phyloP scores from a whole-genome alignment of 768 basidiomycete genomes.

The Psilocybe sp. region DNA sequence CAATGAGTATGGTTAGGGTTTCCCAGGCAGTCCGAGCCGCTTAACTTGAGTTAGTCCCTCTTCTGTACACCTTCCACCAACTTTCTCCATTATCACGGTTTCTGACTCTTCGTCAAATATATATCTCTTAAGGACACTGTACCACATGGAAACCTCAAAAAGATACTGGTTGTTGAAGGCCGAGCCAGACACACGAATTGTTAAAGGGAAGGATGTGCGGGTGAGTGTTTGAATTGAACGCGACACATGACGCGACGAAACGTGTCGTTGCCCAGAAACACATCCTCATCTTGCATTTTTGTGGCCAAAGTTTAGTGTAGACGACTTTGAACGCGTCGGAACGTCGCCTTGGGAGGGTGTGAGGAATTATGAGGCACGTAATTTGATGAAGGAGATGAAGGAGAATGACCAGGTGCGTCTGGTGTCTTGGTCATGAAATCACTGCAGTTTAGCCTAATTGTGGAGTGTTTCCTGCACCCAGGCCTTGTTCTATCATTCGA shows the following conservation, averaged over 20 bases:
- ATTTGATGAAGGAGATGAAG: conserved; percentile 81
- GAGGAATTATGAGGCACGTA: conserved; percentile 77
- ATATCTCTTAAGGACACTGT: too few species aligned
- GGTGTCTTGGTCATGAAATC: neutral
- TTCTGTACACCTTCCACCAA: too few species aligned
- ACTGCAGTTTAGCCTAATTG: neutral
- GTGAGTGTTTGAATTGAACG: conserved; percentile 27
- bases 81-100: too few species aligned
- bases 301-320: conserved; percentile 68
- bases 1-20: too few species aligned
- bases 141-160: neutral
- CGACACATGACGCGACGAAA: neutral
- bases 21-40: too few species aligned
- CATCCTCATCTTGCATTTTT: neutral
- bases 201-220: conserved; percentile 88
- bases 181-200: conserved; percentile 79
- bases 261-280: neutral
- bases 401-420: conserved; percentile 64
- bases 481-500: conserved; percentile 88
- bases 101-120: too few species aligned
- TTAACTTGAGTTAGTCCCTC: too few species aligned
- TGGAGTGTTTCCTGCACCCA: conserved; percentile 19
- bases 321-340: conserved; percentile 72
- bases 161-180: conserved; percentile 80
- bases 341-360: conserved; percentile 89